Percentiles rank a stretch among this genome's conserved stretches.
Conservation (phyloP, 768 basidiomycete genomes). For the Mycena metata region DNA sequence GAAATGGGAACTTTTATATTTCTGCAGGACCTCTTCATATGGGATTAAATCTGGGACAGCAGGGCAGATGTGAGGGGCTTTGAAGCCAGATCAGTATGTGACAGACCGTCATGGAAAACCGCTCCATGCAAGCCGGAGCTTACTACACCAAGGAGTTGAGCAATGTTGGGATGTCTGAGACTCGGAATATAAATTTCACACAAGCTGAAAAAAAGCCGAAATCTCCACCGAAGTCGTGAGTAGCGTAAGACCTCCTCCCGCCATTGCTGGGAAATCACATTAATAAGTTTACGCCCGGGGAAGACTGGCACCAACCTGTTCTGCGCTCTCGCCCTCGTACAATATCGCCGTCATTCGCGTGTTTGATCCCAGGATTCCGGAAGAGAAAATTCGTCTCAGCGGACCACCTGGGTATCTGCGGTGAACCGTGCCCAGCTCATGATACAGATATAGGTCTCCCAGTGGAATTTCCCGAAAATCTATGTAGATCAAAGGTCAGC, state of each 20-base stretch:
- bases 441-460: constrained; percentile 10
- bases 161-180: constrained; percentile 16
- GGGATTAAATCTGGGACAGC: constrained; percentile 4
- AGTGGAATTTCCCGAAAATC: constrained; percentile 10
- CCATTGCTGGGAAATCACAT: constrained; percentile 4
- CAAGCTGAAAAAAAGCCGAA: not conserved
- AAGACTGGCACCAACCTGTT: constrained; percentile 8
- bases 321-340: constrained; percentile 12
- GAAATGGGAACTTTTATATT: constrained; percentile 4
- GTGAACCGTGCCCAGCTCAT: not conserved
- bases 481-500: constrained; percentile 7
- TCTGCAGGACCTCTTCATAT: constrained; percentile 6
- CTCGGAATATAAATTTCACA: not conserved
- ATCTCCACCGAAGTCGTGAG: constrained; percentile 1
- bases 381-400: constrained; percentile 1
- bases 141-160: constrained; percentile 4
- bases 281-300: not conserved
- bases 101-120: constrained; percentile 16
- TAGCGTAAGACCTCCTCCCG: constrained; percentile 15
- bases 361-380: not conserved
- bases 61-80: not conserved
- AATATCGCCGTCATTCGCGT: not conserved
- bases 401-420: not conserved
- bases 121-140: constrained; percentile 7
- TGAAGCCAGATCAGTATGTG: not conserved